Conservation (phyloP, 2,329 filamentous ascomycete genomes). For the Dendrostoma leiphaemia region DNA sequence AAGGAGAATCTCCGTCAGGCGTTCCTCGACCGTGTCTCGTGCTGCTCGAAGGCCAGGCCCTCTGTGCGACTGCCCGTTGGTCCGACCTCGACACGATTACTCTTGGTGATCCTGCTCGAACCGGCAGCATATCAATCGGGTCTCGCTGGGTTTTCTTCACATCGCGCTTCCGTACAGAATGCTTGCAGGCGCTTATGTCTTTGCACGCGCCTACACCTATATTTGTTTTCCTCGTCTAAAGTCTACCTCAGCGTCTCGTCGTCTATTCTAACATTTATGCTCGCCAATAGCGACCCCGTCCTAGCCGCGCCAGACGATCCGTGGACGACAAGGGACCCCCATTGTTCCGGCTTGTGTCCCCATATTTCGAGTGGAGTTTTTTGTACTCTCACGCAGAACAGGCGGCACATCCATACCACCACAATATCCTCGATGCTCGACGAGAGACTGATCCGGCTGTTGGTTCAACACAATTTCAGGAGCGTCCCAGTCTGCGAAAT, state of each 20-base stretch:
- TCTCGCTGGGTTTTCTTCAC: slow-evolving; percentile 1
- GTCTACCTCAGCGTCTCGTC: slow-evolving; percentile 15
- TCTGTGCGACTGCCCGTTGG: slow-evolving; percentile 12
- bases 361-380: slow-evolving; percentile 31
- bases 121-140: slow-evolving; percentile 6
- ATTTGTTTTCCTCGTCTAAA: slow-evolving; percentile 17
- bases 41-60: slow-evolving; percentile 9
- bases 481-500: slow-evolving; percentile 13
- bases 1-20: background rate
- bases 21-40: background rate
- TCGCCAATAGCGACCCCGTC: slow-evolving; percentile 20
- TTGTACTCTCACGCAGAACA: slow-evolving; percentile 18
- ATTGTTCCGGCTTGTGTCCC: slow-evolving; percentile 35
- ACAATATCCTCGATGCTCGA: slow-evolving; percentile 20
- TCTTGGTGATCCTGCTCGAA: background rate
- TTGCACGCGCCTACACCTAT: slow-evolving; percentile 12
- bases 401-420: slow-evolving; percentile 27
- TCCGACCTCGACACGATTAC: slow-evolving; percentile 13
- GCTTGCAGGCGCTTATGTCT: slow-evolving; percentile 14
- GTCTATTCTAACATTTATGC: slow-evolving; percentile 17
- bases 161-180: background rate
- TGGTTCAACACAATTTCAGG: slow-evolving; percentile 16
- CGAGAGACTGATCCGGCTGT: slow-evolving; percentile 13
- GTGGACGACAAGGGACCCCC: slow-evolving; percentile 22
- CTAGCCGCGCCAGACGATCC: slow-evolving; percentile 20